Evolutionary conservation across 768 basidiomycete species (phyloP).

Genomic region (Cantharellus cinnabarinus): DNA sequence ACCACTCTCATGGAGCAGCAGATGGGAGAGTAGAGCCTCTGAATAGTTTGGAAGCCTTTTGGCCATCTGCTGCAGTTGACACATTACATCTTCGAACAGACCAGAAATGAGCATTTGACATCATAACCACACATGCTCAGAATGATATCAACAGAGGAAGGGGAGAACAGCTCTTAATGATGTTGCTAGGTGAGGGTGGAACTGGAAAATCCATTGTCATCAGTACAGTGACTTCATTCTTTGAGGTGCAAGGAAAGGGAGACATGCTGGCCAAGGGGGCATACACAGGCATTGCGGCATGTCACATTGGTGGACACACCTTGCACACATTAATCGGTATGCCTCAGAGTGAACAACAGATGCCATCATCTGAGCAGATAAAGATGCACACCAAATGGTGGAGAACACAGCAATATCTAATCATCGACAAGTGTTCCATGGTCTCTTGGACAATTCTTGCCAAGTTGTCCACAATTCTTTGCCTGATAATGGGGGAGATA

Average conservation of each 20-base stretch:
- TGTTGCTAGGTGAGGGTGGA: conserved; percentile 23
- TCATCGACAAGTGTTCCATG: conserved; percentile 28
- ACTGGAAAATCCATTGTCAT: conserved; percentile 27
- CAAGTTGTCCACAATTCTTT: conserved; percentile 12
- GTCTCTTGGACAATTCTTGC: conserved; percentile 8
- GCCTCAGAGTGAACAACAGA: neutral
- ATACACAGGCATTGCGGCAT: conserved; percentile 23
- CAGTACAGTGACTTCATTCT: conserved; percentile 19
- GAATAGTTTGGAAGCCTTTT: conserved; percentile 1
- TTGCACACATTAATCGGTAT: neutral
- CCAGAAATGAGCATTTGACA: conserved; percentile 21
- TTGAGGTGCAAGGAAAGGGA: conserved; percentile 7
- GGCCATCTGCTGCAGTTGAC: neutral
- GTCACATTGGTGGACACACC: conserved; percentile 18
- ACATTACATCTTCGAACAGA: conserved; percentile 13
- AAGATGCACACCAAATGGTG: neutral
- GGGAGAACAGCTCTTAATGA: conserved; percentile 19
- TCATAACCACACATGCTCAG: conserved; percentile 17
- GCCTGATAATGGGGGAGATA: neutral
- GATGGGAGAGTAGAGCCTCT: neutral
- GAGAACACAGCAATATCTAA: conserved; percentile 10
- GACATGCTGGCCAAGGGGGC: conserved; percentile 19
- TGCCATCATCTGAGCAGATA: neutral
- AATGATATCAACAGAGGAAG: conserved; percentile 9
- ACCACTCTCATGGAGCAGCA: neutral